Evolutionary conservation across 73 alveolate species (phyloP).

Genomic region (Paramecium pentaurelia): DNA sequence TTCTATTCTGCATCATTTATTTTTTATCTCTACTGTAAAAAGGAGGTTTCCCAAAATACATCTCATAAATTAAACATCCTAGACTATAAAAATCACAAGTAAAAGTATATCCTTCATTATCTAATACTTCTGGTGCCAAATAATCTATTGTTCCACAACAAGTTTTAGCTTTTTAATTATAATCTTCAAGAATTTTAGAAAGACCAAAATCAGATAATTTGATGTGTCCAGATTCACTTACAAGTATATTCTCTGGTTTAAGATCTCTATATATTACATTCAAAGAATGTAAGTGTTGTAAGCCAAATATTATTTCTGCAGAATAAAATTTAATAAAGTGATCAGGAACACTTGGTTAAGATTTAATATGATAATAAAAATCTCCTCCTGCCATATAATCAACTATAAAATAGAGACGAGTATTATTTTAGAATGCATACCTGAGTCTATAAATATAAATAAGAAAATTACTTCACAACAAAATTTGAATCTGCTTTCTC

Average conservation of each 20-base stretch:
- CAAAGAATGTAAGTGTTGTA: conserved; percentile 67
- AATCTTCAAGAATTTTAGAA: conserved; percentile 41
- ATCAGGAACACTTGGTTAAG: conserved; percentile 65
- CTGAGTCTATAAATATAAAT: conserved; percentile 35
- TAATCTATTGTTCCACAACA: conserved; percentile 53
- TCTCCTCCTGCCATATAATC: conserved; percentile 94
- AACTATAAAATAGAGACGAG: conserved; percentile 84
- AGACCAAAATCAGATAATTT: conserved; percentile 72
- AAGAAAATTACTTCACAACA: conserved; percentile 70
- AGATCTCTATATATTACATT: conserved; percentile 68
- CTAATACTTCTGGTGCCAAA: conserved; percentile 55
- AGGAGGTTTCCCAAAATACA: conserved; percentile 36
- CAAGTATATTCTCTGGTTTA: conserved; percentile 78
- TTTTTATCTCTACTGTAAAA: neutral
- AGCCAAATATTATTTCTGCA: conserved; percentile 67
- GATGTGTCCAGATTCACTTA: conserved; percentile 63
- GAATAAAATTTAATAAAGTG: conserved; percentile 64
- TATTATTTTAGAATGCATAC: conserved; percentile 87
- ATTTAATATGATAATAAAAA: conserved; percentile 75
- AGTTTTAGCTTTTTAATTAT: conserved; percentile 8
- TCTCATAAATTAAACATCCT: conserved; percentile 34
- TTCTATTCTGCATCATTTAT: neutral
- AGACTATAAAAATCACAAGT: conserved; percentile 43
- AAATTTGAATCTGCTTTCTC: conserved; percentile 82
- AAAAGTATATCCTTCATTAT: conserved; percentile 22